phyloP scores from a whole-genome alignment of 2,329 filamentous ascomycete genomes.

The Ceratocystiopsis sp. region DNA sequence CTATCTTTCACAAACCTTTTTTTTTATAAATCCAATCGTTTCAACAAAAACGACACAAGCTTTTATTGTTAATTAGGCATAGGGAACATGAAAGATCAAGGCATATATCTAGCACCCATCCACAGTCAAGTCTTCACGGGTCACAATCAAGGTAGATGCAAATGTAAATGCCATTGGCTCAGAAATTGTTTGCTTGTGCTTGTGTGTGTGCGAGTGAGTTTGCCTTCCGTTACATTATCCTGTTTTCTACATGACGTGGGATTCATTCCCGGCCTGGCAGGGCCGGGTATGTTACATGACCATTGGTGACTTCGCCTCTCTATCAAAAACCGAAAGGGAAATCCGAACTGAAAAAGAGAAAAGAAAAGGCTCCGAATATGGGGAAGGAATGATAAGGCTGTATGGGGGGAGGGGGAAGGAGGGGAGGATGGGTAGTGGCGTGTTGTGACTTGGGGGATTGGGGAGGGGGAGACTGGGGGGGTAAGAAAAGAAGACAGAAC shows the following conservation, averaged over 20 bases:
- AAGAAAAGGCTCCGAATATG: background rate
- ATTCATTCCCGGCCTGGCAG: slow-evolving; percentile 10
- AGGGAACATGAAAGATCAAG: too few relatives aligned
- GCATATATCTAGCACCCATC: too few relatives aligned
- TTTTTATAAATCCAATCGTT: too few relatives aligned
- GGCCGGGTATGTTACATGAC: slow-evolving; percentile 12
- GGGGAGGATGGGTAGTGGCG: background rate
- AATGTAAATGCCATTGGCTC: background rate
- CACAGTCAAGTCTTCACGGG: too few relatives aligned
- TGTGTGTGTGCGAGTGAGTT: slow-evolving; percentile 4
- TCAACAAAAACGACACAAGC: too few relatives aligned
- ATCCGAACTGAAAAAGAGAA: background rate
- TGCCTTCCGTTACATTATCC: slow-evolving; percentile 12
- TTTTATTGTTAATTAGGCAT: too few relatives aligned
- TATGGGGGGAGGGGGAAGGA: background rate
- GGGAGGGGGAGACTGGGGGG: background rate
- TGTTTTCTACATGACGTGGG: slow-evolving; percentile 12
- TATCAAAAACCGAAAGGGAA: slow-evolving; percentile 4
- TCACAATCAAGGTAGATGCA: too few relatives aligned
- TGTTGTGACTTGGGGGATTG: background rate
- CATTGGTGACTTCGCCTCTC: slow-evolving; percentile 8
- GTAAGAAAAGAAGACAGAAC: background rate
- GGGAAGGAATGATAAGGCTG: background rate
- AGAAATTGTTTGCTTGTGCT: slow-evolving; percentile 3
- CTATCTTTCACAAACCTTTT: too few relatives aligned